phyloP scores from a whole-genome alignment of 495 filamentous ascomycete genomes.

The Aspergillus nidulans region DNA sequence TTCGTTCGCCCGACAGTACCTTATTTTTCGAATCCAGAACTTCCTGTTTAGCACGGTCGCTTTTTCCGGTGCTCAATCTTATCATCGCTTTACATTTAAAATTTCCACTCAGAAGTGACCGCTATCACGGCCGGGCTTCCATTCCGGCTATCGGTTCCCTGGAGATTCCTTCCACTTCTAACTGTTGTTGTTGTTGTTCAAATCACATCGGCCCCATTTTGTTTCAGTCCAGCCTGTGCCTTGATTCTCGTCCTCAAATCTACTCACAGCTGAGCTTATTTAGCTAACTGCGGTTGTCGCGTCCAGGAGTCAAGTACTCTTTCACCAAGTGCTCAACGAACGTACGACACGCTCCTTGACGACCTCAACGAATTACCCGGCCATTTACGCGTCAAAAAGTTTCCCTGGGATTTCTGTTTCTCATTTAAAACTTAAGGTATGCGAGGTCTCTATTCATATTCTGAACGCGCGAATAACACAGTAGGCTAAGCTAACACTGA shows the following conservation, averaged over 20 bases:
- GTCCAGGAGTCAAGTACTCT: slow-evolving; percentile 19
- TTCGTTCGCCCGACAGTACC: neutral
- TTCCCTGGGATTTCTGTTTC: slow-evolving; percentile 20
- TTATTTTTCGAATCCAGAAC: neutral
- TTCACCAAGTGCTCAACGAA: slow-evolving; percentile 32
- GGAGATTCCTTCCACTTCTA: neutral
- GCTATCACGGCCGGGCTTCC: neutral
- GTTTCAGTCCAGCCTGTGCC: neutral
- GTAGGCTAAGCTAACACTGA: neutral
- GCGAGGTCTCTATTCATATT: neutral
- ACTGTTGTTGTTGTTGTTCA: neutral
- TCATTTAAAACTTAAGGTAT: slow-evolving; percentile 21
- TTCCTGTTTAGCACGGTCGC: neutral
- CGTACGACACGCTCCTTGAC: slow-evolving; percentile 38
- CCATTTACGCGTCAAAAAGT: slow-evolving; percentile 32
- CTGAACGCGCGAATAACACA: neutral
- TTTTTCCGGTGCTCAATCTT: neutral
- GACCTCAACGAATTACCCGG: slow-evolving; percentile 39
- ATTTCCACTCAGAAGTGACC: neutral
- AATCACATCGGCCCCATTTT: neutral
- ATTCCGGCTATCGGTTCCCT: too few relatives aligned
- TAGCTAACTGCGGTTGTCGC: neutral
- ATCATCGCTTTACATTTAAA: neutral
- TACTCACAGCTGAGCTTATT: neutral
- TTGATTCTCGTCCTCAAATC: neutral